Conservation (phyloP, 805 yeast genomes). For the Suhomyces sp. region DNA sequence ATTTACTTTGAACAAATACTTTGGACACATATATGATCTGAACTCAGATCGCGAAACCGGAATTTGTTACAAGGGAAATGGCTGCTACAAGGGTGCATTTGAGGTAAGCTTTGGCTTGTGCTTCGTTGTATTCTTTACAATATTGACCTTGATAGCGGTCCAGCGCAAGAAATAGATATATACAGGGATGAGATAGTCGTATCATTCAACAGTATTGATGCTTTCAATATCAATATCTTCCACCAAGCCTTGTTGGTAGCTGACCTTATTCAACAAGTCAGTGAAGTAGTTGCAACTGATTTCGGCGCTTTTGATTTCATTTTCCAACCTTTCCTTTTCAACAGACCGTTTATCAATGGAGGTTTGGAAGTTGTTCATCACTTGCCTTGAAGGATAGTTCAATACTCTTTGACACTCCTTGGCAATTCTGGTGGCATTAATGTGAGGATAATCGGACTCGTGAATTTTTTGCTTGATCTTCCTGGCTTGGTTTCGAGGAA, state of each 20-base stretch:
- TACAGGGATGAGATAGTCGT: not conserved
- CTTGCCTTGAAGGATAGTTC: slow-evolving; percentile 78
- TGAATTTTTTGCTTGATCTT: slow-evolving; percentile 64
- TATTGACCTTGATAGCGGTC: slow-evolving; percentile 23
- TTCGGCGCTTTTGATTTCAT: slow-evolving; percentile 54
- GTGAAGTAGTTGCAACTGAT: slow-evolving; percentile 54
- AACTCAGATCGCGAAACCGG: slow-evolving; percentile 40
- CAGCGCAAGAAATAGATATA: slow-evolving; percentile 16
- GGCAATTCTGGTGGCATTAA: slow-evolving; percentile 73
- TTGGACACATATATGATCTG: slow-evolving; percentile 55
- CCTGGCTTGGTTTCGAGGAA: slow-evolving; percentile 76
- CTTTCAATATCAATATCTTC: slow-evolving; percentile 44
- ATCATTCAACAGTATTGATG: slow-evolving; percentile 38
- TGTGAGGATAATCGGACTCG: slow-evolving; percentile 71
- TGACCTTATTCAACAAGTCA: slow-evolving; percentile 44
- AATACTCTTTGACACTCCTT: slow-evolving; percentile 81
- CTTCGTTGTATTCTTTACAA: slow-evolving; percentile 21
- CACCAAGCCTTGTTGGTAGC: slow-evolving; percentile 41
- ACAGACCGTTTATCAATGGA: slow-evolving; percentile 58
- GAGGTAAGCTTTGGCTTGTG: slow-evolving; percentile 29
- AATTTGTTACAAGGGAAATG: slow-evolving; percentile 35
- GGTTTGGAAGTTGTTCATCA: slow-evolving; percentile 65
- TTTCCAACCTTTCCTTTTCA: slow-evolving; percentile 55
- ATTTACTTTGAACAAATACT: slow-evolving; percentile 49
- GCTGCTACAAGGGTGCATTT: slow-evolving; percentile 38